These are phyloP conservation scores for Panus rudis DNA, from an alignment of 768 basidiomycete genomes.

Conservation along the genomic window DNA sequence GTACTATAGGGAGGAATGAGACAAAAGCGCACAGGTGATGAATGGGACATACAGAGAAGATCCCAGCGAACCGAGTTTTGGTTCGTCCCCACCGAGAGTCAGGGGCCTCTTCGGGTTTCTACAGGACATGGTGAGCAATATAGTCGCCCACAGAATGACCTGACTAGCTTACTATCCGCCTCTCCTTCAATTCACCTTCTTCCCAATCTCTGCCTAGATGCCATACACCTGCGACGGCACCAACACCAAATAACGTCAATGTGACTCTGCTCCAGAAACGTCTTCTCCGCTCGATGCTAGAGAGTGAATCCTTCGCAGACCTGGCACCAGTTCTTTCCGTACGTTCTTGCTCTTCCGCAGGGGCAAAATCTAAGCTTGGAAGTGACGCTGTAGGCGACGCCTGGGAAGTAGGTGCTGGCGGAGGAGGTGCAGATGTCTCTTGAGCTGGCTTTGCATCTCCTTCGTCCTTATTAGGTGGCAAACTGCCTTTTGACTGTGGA, in stretches of 20 bases:
- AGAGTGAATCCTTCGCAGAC: slow-evolving; percentile 72
- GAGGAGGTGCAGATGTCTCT: slow-evolving; percentile 1
- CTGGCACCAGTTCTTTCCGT: slow-evolving; percentile 62
- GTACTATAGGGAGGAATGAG: slow-evolving; percentile 39
- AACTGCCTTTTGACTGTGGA: too few relatives aligned
- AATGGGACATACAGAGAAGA: slow-evolving; percentile 56
- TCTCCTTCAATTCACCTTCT: slow-evolving; percentile 56
- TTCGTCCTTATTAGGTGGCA: too few relatives aligned
- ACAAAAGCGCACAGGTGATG: not conserved
- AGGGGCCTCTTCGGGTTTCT: slow-evolving; percentile 56
- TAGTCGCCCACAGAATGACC: slow-evolving; percentile 5
- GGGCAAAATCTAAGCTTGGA: slow-evolving; percentile 62
- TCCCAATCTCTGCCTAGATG: slow-evolving; percentile 80
- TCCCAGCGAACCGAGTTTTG: slow-evolving; percentile 48
- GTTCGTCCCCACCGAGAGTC: slow-evolving; percentile 61
- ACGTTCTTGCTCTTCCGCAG: slow-evolving; percentile 37
- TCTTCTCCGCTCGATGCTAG: slow-evolving; percentile 70
- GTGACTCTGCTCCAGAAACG: slow-evolving; percentile 48
- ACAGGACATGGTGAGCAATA: not conserved
- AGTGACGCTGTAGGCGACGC: slow-evolving; percentile 14
- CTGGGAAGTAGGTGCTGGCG: not conserved
- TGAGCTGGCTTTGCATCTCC: not conserved
- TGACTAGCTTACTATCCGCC: slow-evolving; percentile 46
- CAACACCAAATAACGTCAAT: slow-evolving; percentile 47
- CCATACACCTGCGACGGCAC: slow-evolving; percentile 46